Base-by-base conservation (phyloP, 2,329 filamentous ascomycete genomes). In the Fonsecaea pedrosoi region DNA sequence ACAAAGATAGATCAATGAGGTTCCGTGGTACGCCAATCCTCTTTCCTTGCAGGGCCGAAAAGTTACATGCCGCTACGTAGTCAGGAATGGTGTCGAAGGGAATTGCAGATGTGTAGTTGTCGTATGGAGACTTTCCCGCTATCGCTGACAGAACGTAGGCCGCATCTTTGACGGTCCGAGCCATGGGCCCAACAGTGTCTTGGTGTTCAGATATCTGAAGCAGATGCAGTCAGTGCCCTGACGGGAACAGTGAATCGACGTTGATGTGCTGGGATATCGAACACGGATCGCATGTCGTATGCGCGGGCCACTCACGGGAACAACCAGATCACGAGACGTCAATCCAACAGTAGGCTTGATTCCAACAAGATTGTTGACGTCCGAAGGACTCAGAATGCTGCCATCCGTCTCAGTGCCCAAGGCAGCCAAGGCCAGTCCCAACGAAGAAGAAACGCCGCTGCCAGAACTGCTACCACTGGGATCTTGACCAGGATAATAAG, bases 341-440 rank as follows among this genome's bases (percentile, higher is more conserved):
- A 69, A 40, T n/a, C 68, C 89, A 1, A 90, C 86, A 0, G 87
- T 89, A 0, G 89, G 87, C 74, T 89, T 89, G 74, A 92, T 87
- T 1, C 87, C 89, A 0, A 90, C 88, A 1, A 90, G 74, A 64
- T 89, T 89, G 78, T 86, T 90, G 4, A 78, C 73, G 50, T 78
- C 72, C 55, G 74, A 73, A 0, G 90, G 89, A 9, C 81, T 82
- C 3, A 90, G 74, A 62, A 92, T 90, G 18, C 85, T 89, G 3
- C 89, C 89, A 66, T 82, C 82, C 0, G 89, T 91, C 76, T 89
- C 89, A 0, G 88, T 86, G 6, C 89, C 89, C 2, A 91, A 74
- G 4, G 84, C 73, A 7, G 84, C 87, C 59, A 85, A 78, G 0
- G 86, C 85, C 1, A 91, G 80, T 0, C 87, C 88, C 25, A 90